phyloP scores from a whole-genome alignment of 441 rosid genomes.

The Pelargonium citronellum region DNA sequence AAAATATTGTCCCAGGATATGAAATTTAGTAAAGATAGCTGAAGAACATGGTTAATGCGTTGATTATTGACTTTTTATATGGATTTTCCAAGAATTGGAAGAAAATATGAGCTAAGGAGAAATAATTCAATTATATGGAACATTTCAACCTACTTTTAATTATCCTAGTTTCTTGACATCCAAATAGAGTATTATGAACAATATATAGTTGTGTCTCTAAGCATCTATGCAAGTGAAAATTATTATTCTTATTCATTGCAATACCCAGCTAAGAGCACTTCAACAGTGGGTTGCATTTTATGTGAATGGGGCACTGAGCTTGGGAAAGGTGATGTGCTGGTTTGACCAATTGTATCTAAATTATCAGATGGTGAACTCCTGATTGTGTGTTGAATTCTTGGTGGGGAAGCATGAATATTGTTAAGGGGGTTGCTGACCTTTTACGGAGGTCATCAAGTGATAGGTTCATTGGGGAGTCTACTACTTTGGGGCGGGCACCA shows the following conservation, averaged over 20 bases:
- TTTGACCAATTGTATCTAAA: conserved; percentile 14
- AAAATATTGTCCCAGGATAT: no score
- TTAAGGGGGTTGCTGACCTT: conserved; percentile 75
- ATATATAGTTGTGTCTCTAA: background rate
- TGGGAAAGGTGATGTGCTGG: conserved; percentile 24
- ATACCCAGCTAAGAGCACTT: background rate
- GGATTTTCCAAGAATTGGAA: no score
- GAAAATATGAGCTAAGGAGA: no score
- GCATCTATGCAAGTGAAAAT: background rate
- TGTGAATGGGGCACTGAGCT: conserved; percentile 16
- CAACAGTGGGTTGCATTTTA: background rate
- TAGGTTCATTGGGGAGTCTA: conserved; percentile 29
- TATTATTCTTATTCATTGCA: background rate
- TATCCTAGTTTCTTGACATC: background rate
- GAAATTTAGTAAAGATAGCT: no score
- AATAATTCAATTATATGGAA: background rate
- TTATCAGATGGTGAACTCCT: conserved; percentile 23
- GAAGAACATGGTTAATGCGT: no score
- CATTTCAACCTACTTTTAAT: background rate
- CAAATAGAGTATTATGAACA: background rate
- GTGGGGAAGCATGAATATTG: conserved; percentile 56
- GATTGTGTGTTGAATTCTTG: conserved; percentile 18
- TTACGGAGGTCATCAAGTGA: conserved; percentile 54
- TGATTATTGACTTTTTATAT: no score
- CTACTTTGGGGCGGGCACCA: conserved; percentile 29